Percentiles rank a stretch among this genome's conserved stretches.
Conservation (phyloP, 1,284 basidiomycete genomes). For the Ceratobasidium sp. region DNA sequence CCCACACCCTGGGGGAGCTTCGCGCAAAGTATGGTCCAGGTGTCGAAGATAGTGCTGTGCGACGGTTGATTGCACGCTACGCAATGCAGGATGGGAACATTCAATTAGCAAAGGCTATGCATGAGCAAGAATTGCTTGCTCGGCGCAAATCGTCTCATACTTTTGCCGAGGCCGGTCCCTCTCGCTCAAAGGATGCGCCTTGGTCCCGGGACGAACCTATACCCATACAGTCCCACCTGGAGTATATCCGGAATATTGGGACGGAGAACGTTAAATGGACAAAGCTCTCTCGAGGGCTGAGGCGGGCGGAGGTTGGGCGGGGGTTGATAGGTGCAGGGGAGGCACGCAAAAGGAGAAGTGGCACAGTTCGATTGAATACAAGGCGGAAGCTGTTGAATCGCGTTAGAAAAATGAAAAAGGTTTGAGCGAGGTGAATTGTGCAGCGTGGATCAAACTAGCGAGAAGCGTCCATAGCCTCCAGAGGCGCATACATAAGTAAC, state of each 20-base stretch:
- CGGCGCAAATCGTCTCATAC: background rate
- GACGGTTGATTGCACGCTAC: slow-evolving; percentile 23
- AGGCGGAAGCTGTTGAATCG: slow-evolving; percentile 3
- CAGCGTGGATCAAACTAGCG: background rate
- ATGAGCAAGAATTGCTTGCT: slow-evolving; percentile 10
- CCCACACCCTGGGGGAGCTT: slow-evolving; percentile 5
- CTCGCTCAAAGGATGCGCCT: background rate
- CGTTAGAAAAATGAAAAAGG: slow-evolving; percentile 1
- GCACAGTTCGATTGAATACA: background rate
- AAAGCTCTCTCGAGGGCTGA: background rate
- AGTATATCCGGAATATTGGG: slow-evolving; percentile 15
- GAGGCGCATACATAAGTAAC: slow-evolving; percentile 21
- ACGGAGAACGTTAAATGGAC: slow-evolving; percentile 21
- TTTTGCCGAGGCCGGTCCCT: background rate
- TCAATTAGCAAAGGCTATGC: slow-evolving; percentile 5
- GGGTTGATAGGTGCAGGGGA: background rate
- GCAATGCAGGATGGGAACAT: slow-evolving; percentile 1
- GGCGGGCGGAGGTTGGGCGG: background rate
- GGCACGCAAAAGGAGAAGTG: background rate
- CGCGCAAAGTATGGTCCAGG: slow-evolving; percentile 18
- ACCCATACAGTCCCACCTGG: slow-evolving; percentile 18
- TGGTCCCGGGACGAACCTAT: slow-evolving; percentile 7
- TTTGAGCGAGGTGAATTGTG: background rate
- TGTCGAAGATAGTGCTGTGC: slow-evolving; percentile 23
- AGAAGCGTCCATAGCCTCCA: slow-evolving; percentile 10